Evolutionary conservation across 169 alveolate species (phyloP), one percentile per base, ranked within the genome.

Genomic region (Amoebophrya sp.): DNA sequence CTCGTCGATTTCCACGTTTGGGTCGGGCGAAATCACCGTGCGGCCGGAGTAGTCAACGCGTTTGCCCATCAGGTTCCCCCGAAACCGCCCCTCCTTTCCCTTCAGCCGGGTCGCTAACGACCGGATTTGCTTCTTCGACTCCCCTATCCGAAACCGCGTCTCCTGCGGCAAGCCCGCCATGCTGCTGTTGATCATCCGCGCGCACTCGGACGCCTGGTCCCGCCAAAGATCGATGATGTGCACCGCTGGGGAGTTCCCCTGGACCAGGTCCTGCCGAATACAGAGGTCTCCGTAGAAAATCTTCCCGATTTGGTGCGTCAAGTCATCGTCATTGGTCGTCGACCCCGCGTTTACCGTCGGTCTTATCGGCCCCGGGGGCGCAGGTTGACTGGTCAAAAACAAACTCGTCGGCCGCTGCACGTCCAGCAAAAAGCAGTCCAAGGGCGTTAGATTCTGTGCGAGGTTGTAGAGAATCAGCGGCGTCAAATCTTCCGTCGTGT

Each of bases 11-110:
- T 95, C 97, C 40, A 98, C 97, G 95, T 99, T 99, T 40, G 99
- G 99, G 93, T 99, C 99, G 1, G 99, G 99, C 0, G 99, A 98
- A 47, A 99, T 99, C 40, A 99, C 99, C 23, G 99, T 98, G 90
- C 99, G 94, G 40, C 99, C 99, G 0, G 99, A 97, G 95, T 97
- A 99, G 93, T 99, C 99, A n/a, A 98, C 99, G 93, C 99, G 97
- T 94, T 99, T 99, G 39, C 99, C 99, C 32, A 98, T 97, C 91
- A 99, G 94, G 95, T 99, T 98, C n/a, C 99, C 99, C 93, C 99
- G 96, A 92, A 99, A 98, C 92, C 99, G 96, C 0, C 99, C 99
- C 90, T 97, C 99, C 94, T 99, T 99, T 40, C 99, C 99, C 92
- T 97, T 97, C 35, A 97, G 93, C 92, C 99, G 93, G 83, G 97